These are phyloP conservation scores for Heimioporus sp. DNA, from an alignment of 768 basidiomycete genomes.

Conservation along the genomic window DNA sequence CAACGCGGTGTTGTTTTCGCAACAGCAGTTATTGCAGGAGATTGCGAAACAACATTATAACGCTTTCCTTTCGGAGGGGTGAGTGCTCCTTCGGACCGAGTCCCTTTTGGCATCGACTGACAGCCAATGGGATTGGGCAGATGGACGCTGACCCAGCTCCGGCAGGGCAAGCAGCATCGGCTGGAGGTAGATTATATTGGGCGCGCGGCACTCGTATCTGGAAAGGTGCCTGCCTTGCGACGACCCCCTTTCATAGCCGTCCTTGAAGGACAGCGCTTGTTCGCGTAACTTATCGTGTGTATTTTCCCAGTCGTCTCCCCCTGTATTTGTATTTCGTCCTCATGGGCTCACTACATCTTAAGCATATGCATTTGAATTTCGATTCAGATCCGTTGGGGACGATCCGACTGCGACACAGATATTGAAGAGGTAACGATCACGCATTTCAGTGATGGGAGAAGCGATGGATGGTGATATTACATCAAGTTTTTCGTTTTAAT, in stretches of 20 bases:
- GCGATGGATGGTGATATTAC: slow-evolving; percentile 32
- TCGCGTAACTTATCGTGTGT: slow-evolving; percentile 29
- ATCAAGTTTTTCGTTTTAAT: slow-evolving; percentile 27
- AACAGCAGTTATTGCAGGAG: slow-evolving; percentile 59
- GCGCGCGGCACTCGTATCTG: slow-evolving; percentile 57
- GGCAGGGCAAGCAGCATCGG: slow-evolving; percentile 59
- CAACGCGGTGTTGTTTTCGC: slow-evolving; percentile 59
- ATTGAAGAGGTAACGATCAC: slow-evolving; percentile 31
- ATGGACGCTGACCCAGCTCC: slow-evolving; percentile 66
- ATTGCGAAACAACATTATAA: slow-evolving; percentile 58
- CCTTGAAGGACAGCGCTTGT: slow-evolving; percentile 39
- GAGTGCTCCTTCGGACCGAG: slow-evolving; percentile 6
- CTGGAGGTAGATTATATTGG: slow-evolving; percentile 70
- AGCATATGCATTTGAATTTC: slow-evolving; percentile 18
- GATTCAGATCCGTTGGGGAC: slow-evolving; percentile 25
- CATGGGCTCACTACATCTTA: slow-evolving; percentile 21
- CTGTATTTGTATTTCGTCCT: slow-evolving; percentile 34
- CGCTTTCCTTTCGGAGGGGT: slow-evolving; percentile 68
- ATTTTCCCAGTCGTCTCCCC: slow-evolving; percentile 12
- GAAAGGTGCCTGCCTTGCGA: slow-evolving; percentile 43
- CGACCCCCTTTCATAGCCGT: slow-evolving; percentile 70
- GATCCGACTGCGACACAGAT: slow-evolving; percentile 21
- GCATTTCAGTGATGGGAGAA: slow-evolving; percentile 29
- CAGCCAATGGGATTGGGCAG: slow-evolving; percentile 33
- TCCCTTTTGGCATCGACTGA: neutral